Percentiles rank a stretch among this genome's conserved stretches.
phyloP scores from a whole-genome alignment of 108 stramenopile genomes.

The Nannochloropsis granulata region DNA sequence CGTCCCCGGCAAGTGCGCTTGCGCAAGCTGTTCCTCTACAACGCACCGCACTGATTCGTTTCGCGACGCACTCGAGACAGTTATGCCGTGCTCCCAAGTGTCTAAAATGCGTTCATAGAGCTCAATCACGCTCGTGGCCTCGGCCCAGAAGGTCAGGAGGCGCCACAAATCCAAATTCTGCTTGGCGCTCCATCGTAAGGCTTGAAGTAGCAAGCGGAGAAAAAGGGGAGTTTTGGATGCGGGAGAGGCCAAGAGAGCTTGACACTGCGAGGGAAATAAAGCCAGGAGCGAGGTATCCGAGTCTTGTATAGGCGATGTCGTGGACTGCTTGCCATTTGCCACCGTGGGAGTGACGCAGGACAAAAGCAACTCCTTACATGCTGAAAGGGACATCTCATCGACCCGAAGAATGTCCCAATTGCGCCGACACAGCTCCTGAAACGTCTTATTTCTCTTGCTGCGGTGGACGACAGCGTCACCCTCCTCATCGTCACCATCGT shows the following conservation, averaged over 20 bases:
- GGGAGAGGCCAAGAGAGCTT: not conserved
- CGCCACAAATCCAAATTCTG: not conserved
- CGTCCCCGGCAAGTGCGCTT: not conserved
- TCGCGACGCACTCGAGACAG: not conserved
- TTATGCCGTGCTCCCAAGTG: slow-evolving; percentile 20
- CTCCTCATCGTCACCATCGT: not conserved
- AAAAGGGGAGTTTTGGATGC: slow-evolving; percentile 13
- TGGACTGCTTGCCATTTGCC: not conserved
- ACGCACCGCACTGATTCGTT: not conserved
- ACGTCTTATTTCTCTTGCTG: not conserved
- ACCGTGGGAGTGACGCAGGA: not conserved
- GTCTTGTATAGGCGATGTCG: too few species aligned
- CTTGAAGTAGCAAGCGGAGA: slow-evolving; percentile 12
- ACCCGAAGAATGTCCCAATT: not conserved
- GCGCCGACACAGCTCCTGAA: not conserved
- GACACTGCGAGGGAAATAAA: not conserved
- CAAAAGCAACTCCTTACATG: not conserved
- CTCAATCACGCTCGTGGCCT: not conserved
- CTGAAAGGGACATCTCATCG: not conserved
- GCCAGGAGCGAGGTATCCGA: not conserved
- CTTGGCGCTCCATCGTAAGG: not conserved
- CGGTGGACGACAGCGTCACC: not conserved
- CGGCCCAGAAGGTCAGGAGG: not conserved
- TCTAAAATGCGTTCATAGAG: slow-evolving; percentile 9
- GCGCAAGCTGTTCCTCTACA: not conserved